These are phyloP conservation scores for Croton setiger DNA, from an alignment of 441 rosid species.

Conservation along the genomic window DNA sequence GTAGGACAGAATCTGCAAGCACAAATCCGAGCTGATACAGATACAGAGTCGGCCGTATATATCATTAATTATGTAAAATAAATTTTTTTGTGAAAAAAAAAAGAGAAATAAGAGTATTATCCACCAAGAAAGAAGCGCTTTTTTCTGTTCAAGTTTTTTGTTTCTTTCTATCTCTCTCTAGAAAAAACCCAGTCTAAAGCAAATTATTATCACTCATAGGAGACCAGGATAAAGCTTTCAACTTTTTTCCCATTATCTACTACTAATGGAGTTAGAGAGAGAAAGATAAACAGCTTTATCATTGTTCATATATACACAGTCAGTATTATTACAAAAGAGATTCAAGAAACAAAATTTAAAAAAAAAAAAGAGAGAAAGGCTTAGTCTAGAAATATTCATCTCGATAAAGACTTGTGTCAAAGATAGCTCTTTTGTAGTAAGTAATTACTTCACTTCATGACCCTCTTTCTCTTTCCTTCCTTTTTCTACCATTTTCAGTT, in stretches of 20 bases:
- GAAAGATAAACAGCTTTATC: constrained; percentile 28
- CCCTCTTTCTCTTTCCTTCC: constrained; percentile 6
- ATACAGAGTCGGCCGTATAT: constrained; percentile 13
- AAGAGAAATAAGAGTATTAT: constrained; percentile 28
- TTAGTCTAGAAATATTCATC: constrained; percentile 35
- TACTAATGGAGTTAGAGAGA: constrained; percentile 1
- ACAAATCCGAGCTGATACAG: constrained; percentile 3
- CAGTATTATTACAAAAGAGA: background rate
- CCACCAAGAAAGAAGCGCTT: constrained; percentile 18
- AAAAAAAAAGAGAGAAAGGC: constrained; percentile 20
- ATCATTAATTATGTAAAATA: constrained; percentile 14
- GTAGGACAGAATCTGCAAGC: constrained; percentile 15
- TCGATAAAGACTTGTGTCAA: constrained; percentile 40
- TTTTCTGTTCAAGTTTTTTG: constrained; percentile 15
- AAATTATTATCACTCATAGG: constrained; percentile 4
- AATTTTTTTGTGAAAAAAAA: background rate
- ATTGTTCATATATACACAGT: constrained; percentile 4
- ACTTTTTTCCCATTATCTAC: constrained; percentile 22
- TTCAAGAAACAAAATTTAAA: background rate
- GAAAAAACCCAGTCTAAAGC: constrained; percentile 4
- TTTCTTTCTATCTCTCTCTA: background rate
- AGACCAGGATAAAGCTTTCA: constrained; percentile 16
- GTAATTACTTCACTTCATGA: constrained; percentile 16
- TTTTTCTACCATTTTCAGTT: constrained; percentile 21
- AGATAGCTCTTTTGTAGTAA: constrained; percentile 23